Evolutionary conservation across 2,329 filamentous ascomycete genomes (phyloP).

Genomic region (Fusarium sp.): DNA sequence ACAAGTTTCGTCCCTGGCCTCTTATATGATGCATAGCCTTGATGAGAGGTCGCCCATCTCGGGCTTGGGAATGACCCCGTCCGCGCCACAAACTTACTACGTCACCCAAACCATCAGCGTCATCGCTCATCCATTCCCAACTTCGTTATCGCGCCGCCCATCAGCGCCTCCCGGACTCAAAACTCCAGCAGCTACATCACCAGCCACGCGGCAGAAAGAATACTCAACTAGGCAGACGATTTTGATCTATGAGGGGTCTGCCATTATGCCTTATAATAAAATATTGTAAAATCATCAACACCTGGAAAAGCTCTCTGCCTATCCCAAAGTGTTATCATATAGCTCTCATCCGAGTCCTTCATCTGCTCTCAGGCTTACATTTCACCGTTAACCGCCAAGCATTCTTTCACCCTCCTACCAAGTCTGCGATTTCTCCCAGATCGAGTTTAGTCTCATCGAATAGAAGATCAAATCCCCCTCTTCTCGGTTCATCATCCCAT

Average conservation of each 20-base stretch:
- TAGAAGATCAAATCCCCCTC: neutral
- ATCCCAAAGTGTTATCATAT: conserved; percentile 1
- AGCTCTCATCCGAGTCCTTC: neutral
- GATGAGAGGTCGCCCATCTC: neutral
- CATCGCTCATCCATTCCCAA: conserved; percentile 30
- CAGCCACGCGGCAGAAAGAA: conserved; percentile 9
- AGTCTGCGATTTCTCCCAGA: conserved; percentile 19
- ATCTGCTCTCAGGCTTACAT: neutral
- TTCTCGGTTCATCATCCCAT: conserved; percentile 22
- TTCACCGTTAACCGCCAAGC: neutral
- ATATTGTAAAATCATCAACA: neutral
- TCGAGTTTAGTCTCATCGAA: conserved; percentile 26
- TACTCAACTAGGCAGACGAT: neutral
- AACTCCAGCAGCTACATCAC: conserved; percentile 30
- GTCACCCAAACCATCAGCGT: conserved; percentile 45
- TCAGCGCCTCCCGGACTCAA: conserved; percentile 17
- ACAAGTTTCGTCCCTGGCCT: conserved; percentile 11
- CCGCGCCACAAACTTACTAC: conserved; percentile 45
- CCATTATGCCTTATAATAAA: neutral
- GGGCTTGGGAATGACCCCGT: conserved; percentile 27
- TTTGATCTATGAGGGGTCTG: neutral
- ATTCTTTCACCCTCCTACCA: conserved; percentile 2
- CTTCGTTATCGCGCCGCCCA: conserved; percentile 9
- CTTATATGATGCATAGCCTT: conserved; percentile 27
- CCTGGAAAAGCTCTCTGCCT: neutral